Conservation (phyloP, 345 rosid genomes). For the Lenwebbia sp. region DNA sequence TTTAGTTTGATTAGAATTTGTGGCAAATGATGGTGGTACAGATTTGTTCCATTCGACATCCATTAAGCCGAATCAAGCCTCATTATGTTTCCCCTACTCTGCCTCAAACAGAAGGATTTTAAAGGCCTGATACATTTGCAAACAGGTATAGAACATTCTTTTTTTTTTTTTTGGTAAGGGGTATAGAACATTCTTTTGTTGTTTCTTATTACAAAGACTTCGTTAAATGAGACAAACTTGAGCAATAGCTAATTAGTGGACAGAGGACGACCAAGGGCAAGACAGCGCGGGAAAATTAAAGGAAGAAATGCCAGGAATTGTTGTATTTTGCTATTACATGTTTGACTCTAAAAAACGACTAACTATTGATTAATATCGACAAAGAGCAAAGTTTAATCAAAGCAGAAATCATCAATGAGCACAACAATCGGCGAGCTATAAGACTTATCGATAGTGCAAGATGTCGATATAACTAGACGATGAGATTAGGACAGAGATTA, state of each 20-base stretch:
- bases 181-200: background rate
- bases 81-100: background rate
- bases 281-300: background rate
- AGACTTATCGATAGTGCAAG: background rate
- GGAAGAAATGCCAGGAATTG: background rate
- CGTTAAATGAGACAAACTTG: background rate
- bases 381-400: background rate
- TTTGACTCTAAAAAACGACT: background rate
- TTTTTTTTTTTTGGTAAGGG: too few relatives aligned
- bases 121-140: background rate
- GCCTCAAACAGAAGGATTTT: background rate
- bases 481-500: background rate
- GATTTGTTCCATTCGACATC: background rate
- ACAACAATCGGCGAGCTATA: background rate
- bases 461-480: background rate
- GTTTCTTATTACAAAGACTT: background rate
- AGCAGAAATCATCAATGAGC: background rate
- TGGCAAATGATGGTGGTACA: background rate
- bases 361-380: background rate
- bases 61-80: background rate
- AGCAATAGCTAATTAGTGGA: background rate
- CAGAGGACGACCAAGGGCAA: background rate
- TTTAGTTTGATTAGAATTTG: background rate
- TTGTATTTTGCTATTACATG: background rate
- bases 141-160: background rate